Evolutionary conservation across 2,329 filamentous ascomycete genomes (phyloP), one percentile per base, ranked within the genome.

Genomic region (Emergomyces africanus): DNA sequence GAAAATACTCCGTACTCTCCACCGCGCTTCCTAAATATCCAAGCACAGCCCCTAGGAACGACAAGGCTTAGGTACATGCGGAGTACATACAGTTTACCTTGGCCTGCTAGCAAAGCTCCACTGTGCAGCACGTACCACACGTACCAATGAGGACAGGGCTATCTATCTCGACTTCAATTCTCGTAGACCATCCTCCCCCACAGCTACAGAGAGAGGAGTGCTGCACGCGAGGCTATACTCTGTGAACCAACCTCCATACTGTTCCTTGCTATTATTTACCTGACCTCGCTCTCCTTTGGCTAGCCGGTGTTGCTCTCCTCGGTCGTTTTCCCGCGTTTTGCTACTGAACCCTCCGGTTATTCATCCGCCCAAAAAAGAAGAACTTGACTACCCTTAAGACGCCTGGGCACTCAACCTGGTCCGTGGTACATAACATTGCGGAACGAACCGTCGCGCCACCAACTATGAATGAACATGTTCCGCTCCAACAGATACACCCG

Each of bases 401-500:
- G n/a, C n/a, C 37, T 51, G 30, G 28, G 10, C 25, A 18, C 28
- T 20, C 2, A 14, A 30, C 15, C 49, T 18, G 5, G 30, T 23
- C 30, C 30, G 30, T 53, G 30, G 50, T 39, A 35, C 48, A 33
- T 33, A 37, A 23, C 18, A 53, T 23, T 44, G 46, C 37, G 37
- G 42, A 35, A 41, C 30, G 42, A 35, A 41, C 30, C 37, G 46
- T 59, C 48, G 37, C 57, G 10, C 50, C 39, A 10, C 48, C 39
- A 56, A 18, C 35, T 30, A 61, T 61, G 60, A 54, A 57, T 25
- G 60, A 61, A 12, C 15, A 37, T 28, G 53, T 53, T 25, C 57
- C 35, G 51, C 33, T 49, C 44, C 20, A 30, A 61, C 60, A 23
- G 53, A 59, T 10, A 61, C 60, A 5, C 57, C 60, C 35, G 60